phyloP scores from a whole-genome alignment of 495 filamentous ascomycete genomes.

The Paragyromitra xinjiangensis region DNA sequence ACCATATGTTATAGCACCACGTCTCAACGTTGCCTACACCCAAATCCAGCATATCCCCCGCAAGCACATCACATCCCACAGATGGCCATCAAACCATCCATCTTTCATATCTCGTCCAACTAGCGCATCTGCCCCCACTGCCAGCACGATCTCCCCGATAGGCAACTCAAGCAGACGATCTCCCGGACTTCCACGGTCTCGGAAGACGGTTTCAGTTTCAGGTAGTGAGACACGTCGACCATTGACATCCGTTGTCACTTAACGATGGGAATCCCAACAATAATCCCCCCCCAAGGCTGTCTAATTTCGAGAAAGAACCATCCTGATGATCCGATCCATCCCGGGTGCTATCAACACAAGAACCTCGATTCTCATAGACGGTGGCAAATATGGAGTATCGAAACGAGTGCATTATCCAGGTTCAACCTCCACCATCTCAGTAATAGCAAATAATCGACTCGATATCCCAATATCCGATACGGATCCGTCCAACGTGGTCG shows the following conservation, averaged over 20 bases:
- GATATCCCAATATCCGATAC: constrained; percentile 8
- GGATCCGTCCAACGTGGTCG: neutral
- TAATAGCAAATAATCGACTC: neutral
- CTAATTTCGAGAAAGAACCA: neutral
- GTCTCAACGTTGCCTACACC: neutral
- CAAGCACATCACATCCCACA: neutral
- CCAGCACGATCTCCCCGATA: constrained; percentile 26
- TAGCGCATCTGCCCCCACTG: neutral
- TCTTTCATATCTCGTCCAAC: neutral
- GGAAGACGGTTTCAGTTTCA: neutral
- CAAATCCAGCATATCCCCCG: neutral
- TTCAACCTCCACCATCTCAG: neutral
- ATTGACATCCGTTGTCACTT: constrained; percentile 7
- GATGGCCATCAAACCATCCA: neutral
- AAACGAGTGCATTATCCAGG: too few species aligned
- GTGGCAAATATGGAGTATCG: neutral
- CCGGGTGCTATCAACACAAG: too few species aligned
- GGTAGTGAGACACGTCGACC: constrained; percentile 22
- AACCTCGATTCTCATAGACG: too few species aligned
- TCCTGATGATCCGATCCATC: neutral
- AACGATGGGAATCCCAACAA: constrained; percentile 29
- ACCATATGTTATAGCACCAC: neutral
- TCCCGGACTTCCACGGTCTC: constrained; percentile 20
- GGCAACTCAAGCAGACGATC: constrained; percentile 27
- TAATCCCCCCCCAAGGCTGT: neutral